A percentile compares a stretch with the other conserved stretches of the same genome.
Conservation (phyloP, 768 basidiomycete species). For the Tephrocybe sp. region DNA sequence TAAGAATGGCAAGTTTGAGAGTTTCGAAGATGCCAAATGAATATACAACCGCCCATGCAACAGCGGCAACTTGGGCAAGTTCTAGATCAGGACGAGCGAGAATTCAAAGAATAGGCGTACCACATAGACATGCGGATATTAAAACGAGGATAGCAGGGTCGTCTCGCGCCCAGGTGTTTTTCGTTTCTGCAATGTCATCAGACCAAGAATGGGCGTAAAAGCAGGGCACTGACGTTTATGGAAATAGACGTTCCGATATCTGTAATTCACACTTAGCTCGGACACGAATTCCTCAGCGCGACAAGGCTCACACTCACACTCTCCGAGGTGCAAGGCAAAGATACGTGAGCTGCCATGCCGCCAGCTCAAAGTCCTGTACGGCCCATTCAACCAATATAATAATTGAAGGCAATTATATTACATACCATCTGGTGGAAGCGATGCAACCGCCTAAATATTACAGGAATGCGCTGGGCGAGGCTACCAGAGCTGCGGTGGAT, state of each 20-base stretch:
- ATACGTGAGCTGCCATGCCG: conserved; percentile 95
- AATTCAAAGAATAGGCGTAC: conserved; percentile 38
- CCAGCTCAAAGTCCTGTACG: conserved; percentile 92
- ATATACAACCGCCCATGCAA: conserved; percentile 88
- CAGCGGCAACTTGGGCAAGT: conserved; percentile 62
- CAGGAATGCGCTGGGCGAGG: conserved; percentile 62
- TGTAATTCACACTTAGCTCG: conserved; percentile 30
- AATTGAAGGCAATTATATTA: neutral
- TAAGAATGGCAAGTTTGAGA: conserved; percentile 67
- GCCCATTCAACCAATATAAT: conserved; percentile 1
- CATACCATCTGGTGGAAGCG: conserved; percentile 87
- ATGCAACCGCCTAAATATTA: conserved; percentile 78
- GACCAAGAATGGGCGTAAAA: neutral
- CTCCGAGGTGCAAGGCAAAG: conserved; percentile 88
- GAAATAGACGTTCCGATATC: conserved; percentile 96
- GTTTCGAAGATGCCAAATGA: conserved; percentile 56
- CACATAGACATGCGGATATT: conserved; percentile 73
- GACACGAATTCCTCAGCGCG: neutral
- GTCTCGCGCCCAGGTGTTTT: conserved; percentile 97
- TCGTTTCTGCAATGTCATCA: conserved; percentile 66
- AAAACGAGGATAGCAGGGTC: conserved; percentile 94
- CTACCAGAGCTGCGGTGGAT: conserved; percentile 32
- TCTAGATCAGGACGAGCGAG: neutral
- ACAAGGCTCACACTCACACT: conserved; percentile 58
- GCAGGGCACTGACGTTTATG: conserved; percentile 75